phyloP scores from a whole-genome alignment of 208 protist genomes.

The Borovskyia barvae region DNA sequence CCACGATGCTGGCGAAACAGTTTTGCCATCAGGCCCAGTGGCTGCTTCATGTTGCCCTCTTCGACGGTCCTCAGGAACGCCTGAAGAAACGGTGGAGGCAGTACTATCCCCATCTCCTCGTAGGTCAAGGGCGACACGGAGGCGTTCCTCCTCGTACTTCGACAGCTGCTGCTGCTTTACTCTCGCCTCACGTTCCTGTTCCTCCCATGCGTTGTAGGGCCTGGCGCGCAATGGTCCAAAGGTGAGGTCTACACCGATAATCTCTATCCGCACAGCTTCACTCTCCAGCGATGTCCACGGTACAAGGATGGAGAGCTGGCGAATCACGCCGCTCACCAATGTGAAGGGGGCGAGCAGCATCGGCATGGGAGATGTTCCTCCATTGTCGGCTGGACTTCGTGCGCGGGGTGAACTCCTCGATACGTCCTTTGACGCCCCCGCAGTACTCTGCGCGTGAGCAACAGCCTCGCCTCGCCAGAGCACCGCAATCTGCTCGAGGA shows the following conservation, averaged over 20 bases:
- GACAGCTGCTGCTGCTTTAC: slow-evolving; percentile 64
- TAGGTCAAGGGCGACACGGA: no score
- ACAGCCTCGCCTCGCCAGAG: slow-evolving; percentile 17
- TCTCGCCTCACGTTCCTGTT: slow-evolving; percentile 40
- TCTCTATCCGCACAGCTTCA: slow-evolving; percentile 60
- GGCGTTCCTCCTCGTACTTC: slow-evolving; percentile 46
- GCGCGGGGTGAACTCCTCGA: no score
- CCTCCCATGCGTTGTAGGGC: slow-evolving; percentile 49
- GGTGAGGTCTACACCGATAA: slow-evolving; percentile 68
- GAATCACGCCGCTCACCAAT: slow-evolving; percentile 67
- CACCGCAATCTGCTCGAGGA: slow-evolving; percentile 55
- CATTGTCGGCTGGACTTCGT: no score
- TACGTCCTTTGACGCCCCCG: no score
- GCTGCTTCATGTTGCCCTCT: not conserved
- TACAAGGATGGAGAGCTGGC: slow-evolving; percentile 54
- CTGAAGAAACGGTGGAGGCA: no score
- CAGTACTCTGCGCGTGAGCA: no score
- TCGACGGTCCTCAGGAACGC: not conserved
- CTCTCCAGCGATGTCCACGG: slow-evolving; percentile 76
- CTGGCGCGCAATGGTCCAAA: slow-evolving; percentile 61
- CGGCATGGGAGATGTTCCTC: slow-evolving; percentile 25
- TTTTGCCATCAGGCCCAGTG: not conserved
- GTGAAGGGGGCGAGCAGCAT: slow-evolving; percentile 72
- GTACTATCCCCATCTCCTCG: no score
- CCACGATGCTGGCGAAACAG: slow-evolving; percentile 4